Base-by-base conservation (phyloP, 2,329 filamentous ascomycete species). In the Epichloe uncinata region DNA sequence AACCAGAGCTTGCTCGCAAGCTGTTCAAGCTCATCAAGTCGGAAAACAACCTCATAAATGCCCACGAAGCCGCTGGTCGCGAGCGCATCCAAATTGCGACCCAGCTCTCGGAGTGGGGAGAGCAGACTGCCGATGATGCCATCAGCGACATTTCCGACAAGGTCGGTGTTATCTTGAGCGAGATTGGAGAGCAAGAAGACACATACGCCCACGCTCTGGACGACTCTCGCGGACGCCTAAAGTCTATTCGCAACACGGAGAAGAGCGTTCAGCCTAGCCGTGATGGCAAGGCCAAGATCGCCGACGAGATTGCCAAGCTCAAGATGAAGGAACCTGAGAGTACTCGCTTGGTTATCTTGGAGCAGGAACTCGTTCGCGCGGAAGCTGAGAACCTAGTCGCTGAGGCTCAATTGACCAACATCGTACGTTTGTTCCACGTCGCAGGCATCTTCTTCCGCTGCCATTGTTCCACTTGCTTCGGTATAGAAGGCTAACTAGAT, bases 371-470 rank as follows among this genome's bases (percentile, higher is more conserved):
- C 48, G 90, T 98, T 48, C 78, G 93, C 57, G 90, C 91, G 22
- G 93, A 98, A 73, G 93, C 93, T 3, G 90, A 97, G 73, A 94
- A 88, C 61, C 70, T 98, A 52, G 93, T 98, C 46, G 93, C 93
- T 1, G 93, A 98, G 70, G 93, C 93, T 20, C 93, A 98, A 69
- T 75, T 98, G 66, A 91, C 86, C 62, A 98, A 98, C 66, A 82
- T 95, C 58, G 88, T 94, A 72, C 53, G 84, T 77, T 18, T 30
- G 5, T n/a, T 37, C 9, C 3, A 16, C 26, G 26, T 30, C 26
- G 18, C 9, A 37, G 15, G 9, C n/a, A 4, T 42, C 37, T 36
- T 13, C 13, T 16, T 20, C 37, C 18, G 2, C 5, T 15, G 3
- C 15, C 5, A 9, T 20, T 33, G 18, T 9, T 38, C 40, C 18